Conservation (phyloP, 2,329 filamentous ascomycete species). For the Dendryphion nanum region DNA sequence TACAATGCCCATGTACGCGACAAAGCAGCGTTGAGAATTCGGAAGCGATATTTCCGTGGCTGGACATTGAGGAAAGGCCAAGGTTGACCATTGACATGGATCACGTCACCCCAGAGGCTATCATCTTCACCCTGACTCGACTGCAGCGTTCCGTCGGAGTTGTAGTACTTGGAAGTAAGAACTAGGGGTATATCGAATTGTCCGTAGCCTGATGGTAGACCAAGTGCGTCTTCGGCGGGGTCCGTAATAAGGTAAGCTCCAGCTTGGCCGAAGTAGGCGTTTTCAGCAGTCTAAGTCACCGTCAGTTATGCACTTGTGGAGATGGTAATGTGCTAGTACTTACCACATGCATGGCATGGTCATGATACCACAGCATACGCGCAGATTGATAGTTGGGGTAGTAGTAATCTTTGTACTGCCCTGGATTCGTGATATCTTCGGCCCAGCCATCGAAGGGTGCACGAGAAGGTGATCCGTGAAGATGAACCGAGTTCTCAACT, state of each 20-base stretch:
- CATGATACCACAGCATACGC: slow-evolving; percentile 59
- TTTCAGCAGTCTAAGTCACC: slow-evolving; percentile 54
- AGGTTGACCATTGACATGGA: slow-evolving; percentile 59
- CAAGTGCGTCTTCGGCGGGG: slow-evolving; percentile 49
- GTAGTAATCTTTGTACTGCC: slow-evolving; percentile 62
- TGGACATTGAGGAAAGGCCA: slow-evolving; percentile 60
- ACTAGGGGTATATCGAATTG: slow-evolving; percentile 55
- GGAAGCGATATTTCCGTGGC: slow-evolving; percentile 60
- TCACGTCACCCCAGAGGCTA: slow-evolving; percentile 56
- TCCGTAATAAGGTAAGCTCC: slow-evolving; percentile 58
- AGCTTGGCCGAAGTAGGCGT: slow-evolving; percentile 58
- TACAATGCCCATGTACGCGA: background rate
- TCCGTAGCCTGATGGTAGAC: slow-evolving; percentile 53
- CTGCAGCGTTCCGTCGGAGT: slow-evolving; percentile 50
- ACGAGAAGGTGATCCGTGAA: slow-evolving; percentile 51
- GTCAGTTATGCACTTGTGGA: too few relatives aligned
- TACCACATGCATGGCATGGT: slow-evolving; percentile 35
- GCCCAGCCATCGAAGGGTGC: slow-evolving; percentile 56
- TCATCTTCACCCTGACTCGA: slow-evolving; percentile 46
- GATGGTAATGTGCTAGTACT: too few relatives aligned
- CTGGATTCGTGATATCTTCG: slow-evolving; percentile 49
- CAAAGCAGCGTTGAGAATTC: slow-evolving; percentile 48
- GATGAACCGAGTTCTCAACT: slow-evolving; percentile 49
- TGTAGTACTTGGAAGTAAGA: slow-evolving; percentile 53
- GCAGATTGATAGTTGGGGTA: slow-evolving; percentile 57